Evolutionary conservation across 257 asterid species (phyloP).

Genomic region (Echium plantagineum): DNA sequence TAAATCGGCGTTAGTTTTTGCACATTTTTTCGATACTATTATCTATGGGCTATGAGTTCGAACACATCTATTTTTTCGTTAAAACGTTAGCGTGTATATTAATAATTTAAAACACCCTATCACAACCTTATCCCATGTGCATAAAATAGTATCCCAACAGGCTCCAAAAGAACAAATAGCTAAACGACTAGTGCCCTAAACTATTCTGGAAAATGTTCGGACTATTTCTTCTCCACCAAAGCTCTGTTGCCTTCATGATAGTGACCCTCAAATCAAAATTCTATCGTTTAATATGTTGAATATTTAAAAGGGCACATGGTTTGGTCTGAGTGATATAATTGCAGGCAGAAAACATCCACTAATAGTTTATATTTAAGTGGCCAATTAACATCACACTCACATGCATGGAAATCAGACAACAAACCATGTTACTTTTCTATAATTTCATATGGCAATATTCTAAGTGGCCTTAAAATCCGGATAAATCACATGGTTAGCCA

Average conservation of each 20-base stretch:
- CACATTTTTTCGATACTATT: too few species aligned
- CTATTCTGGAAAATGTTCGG: background rate
- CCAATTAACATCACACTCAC: conserved; percentile 9
- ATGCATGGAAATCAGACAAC: conserved; percentile 11
- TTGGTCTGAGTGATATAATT: background rate
- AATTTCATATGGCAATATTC: background rate
- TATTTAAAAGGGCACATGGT: conserved; percentile 21
- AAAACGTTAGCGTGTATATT: too few species aligned
- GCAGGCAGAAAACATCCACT: background rate
- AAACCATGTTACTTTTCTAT: conserved; percentile 10
- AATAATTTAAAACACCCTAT: too few species aligned
- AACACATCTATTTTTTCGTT: too few species aligned
- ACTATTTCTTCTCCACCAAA: background rate
- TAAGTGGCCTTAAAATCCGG: background rate
- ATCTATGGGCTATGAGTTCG: too few species aligned
- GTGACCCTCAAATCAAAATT: background rate
- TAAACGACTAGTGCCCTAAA: background rate
- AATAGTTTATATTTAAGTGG: conserved; percentile 10
- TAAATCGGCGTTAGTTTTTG: too few species aligned
- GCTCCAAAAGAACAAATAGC: background rate
- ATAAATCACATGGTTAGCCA: background rate
- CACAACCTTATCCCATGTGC: too few species aligned
- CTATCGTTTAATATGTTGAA: background rate
- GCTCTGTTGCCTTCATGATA: background rate
- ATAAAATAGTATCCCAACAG: too few species aligned